These are phyloP conservation scores for Pythium angustatum DNA, from an alignment of 352 stramenopile species.

Conservation along the genomic window DNA sequence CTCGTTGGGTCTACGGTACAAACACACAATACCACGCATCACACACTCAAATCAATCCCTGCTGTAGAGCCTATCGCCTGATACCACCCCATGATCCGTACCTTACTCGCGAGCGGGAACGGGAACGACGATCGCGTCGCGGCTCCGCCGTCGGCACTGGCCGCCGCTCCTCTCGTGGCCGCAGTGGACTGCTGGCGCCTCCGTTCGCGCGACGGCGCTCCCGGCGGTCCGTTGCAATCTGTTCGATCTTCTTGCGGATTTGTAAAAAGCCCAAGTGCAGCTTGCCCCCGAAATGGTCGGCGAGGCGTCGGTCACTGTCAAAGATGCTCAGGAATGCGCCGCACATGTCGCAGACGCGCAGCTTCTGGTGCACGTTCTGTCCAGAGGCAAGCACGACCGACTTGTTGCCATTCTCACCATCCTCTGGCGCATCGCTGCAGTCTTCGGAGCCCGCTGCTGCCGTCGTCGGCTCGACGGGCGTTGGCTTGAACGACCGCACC, in stretches of 20 bases:
- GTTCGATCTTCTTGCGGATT: conserved; percentile 84
- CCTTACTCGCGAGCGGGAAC: conserved; percentile 32
- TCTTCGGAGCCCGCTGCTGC: no score
- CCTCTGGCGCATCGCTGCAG: conserved; percentile 4
- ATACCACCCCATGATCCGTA: conserved; percentile 4
- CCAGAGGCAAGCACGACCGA: conserved; percentile 4
- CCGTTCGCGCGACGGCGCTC: conserved; percentile 23
- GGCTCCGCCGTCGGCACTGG: not conserved
- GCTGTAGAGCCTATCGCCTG: not conserved
- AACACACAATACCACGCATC: conserved; percentile 4
- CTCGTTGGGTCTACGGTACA: conserved; percentile 25
- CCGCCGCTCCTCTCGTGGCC: conserved; percentile 8
- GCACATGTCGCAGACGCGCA: conserved; percentile 91
- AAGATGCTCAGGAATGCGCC: conserved; percentile 92
- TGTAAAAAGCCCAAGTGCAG: conserved; percentile 89
- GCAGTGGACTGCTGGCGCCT: conserved; percentile 7
- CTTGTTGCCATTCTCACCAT: conserved; percentile 6
- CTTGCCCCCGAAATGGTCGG: conserved; percentile 91
- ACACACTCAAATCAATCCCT: not conserved
- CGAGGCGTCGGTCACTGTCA: conserved; percentile 87
- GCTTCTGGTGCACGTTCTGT: conserved; percentile 75
- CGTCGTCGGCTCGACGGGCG: conserved; percentile 13
- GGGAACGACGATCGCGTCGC: conserved; percentile 28
- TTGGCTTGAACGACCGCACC: conserved; percentile 40
- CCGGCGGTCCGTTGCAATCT: conserved; percentile 51